phyloP scores from a whole-genome alignment of 139 green algal species.

The Astrephomene gubernaculifera region DNA sequence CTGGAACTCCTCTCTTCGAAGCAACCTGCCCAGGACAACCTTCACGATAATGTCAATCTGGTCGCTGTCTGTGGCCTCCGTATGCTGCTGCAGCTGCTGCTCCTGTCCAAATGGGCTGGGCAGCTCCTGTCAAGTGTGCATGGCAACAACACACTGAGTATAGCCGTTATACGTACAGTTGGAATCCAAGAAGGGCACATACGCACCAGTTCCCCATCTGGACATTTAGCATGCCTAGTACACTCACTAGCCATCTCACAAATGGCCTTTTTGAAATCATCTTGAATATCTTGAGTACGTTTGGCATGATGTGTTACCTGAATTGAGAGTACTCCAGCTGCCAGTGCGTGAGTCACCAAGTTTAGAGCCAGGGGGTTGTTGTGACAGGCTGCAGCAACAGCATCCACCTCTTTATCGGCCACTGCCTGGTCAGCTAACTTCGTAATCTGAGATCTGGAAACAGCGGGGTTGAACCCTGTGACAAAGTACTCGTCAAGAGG shows the following conservation, averaged over 20 bases:
- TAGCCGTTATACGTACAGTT: no score
- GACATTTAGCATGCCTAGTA: no score
- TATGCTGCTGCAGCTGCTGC: neutral
- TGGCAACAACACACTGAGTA: no score
- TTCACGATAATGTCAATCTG: neutral
- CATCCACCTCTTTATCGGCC: neutral
- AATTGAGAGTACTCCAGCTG: neutral
- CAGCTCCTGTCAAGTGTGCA: no score
- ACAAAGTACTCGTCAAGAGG: neutral
- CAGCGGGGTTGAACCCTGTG: neutral
- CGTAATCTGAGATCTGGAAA: neutral
- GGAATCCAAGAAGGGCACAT: no score
- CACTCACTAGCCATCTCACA: no score
- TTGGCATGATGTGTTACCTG: no score
- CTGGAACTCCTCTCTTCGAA: neutral
- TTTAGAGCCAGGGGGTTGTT: neutral
- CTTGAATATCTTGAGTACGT: no score
- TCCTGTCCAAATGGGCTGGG: neutral
- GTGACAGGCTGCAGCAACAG: neutral
- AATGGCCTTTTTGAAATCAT: no score
- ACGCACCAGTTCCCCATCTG: no score
- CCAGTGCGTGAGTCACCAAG: neutral
- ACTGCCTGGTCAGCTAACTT: neutral
- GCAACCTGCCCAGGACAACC: neutral
- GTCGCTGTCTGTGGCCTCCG: neutral